Evolutionary conservation across 345 rosid species (phyloP).

Genomic region (Corymbia maculata): DNA sequence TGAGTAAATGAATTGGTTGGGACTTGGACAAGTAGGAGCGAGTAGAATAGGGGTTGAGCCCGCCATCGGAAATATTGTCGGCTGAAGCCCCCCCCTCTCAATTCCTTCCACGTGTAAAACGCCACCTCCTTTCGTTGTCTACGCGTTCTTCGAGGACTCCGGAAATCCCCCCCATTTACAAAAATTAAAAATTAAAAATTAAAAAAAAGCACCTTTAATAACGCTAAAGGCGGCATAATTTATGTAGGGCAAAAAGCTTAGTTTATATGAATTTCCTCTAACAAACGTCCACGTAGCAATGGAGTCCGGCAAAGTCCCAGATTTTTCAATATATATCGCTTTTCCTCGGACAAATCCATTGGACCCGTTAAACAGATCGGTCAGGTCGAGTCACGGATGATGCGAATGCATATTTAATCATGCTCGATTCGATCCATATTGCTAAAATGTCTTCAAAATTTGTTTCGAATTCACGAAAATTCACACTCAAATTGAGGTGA

Average conservation of each 20-base stretch:
- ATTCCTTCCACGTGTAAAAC: neutral
- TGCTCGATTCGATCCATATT: no score
- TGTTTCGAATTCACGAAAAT: no score
- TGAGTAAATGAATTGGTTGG: neutral
- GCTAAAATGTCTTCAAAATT: no score
- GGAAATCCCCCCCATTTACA: neutral
- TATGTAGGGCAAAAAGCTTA: neutral
- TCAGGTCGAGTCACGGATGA: no score
- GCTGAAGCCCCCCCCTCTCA: neutral
- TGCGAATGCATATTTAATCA: no score
- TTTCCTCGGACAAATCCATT: neutral
- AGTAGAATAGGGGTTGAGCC: neutral
- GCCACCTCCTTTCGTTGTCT: neutral
- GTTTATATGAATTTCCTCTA: neutral
- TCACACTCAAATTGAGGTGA: no score
- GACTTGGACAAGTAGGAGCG: neutral
- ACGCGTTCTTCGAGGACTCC: neutral
- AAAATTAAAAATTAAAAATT: no score
- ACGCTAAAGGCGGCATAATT: neutral
- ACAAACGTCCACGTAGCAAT: neutral
- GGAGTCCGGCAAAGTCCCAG: neutral
- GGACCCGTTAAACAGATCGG: no score
- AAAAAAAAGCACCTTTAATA: neutral
- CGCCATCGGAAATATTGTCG: neutral
- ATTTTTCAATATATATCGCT: neutral